A percentile compares a stretch with the other conserved stretches of the same genome.
Conservation (phyloP, 441 rosid species). For the Erodium trifolium region DNA sequence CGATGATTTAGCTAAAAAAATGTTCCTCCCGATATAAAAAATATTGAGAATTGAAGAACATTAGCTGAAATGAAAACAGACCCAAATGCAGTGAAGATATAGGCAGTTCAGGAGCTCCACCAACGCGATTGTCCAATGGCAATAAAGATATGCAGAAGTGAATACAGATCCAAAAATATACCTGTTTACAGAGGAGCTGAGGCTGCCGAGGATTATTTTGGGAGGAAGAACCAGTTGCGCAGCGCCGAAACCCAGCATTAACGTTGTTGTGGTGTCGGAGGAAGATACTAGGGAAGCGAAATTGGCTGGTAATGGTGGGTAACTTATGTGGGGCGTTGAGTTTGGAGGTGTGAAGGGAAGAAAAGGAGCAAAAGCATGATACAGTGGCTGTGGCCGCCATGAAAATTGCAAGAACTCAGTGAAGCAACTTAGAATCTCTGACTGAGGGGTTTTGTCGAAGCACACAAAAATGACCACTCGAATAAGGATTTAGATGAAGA, state of each 20-base stretch:
- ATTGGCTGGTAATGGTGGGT: conserved; percentile 18
- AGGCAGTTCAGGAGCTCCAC: neutral
- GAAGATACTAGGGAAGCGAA: conserved; percentile 26
- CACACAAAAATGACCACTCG: too few species aligned
- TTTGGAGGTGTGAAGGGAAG: conserved; percentile 25
- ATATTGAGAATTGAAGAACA: neutral
- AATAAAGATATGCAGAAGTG: neutral
- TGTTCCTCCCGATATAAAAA: neutral
- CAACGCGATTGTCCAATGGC: neutral
- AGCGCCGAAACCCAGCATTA: too few species aligned
- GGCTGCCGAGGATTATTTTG: conserved; percentile 10
- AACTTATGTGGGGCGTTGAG: conserved; percentile 18
- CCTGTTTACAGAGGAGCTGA: conserved; percentile 28
- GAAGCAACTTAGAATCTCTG: too few species aligned
- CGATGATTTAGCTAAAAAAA: too few species aligned
- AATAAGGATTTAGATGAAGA: too few species aligned
- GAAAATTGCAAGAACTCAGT: neutral
- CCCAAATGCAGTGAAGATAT: neutral
- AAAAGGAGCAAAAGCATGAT: conserved; percentile 31
- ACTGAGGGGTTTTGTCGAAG: too few species aligned
- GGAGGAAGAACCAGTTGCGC: too few species aligned
- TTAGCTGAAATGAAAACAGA: neutral
- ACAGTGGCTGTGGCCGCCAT: conserved; percentile 21
- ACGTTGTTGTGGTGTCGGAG: conserved; percentile 16
- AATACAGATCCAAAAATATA: conserved; percentile 11